Evolutionary conservation across 768 basidiomycete genomes (phyloP).

Genomic region (Leccinum incarnatum): DNA sequence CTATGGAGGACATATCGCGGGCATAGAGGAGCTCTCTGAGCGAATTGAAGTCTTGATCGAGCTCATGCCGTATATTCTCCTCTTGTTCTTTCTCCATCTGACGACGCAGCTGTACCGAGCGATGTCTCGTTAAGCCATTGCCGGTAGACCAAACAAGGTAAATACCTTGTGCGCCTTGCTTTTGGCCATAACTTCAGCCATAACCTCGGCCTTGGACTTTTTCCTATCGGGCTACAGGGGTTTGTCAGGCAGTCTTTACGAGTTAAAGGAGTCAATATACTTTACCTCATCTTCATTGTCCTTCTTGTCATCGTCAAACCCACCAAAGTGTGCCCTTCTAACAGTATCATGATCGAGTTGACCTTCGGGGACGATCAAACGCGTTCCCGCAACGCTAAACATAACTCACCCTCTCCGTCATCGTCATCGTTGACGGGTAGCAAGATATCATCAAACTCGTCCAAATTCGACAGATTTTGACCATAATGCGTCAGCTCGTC

Average conservation of each 20-base stretch:
- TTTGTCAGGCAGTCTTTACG: background rate
- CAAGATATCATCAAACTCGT: conserved; percentile 77
- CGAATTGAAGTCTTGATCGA: conserved; percentile 85
- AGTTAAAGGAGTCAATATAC: conserved; percentile 1
- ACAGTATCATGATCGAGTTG: conserved; percentile 70
- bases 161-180: conserved; percentile 92
- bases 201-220: conserved; percentile 92
- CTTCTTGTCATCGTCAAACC: conserved; percentile 71
- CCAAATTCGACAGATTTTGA: conserved; percentile 78
- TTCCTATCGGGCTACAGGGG: conserved; percentile 67
- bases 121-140: background rate
- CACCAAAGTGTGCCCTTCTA: conserved; percentile 75
- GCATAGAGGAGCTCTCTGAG: conserved; percentile 73
- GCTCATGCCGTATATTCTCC: conserved; percentile 79
- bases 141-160: background rate
- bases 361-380: conserved; percentile 37
- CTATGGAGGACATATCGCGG: conserved; percentile 45
- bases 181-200: conserved; percentile 97
- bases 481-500: conserved; percentile 91
- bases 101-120: conserved; percentile 62
- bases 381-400: background rate
- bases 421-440: conserved; percentile 51
- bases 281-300: conserved; percentile 51
- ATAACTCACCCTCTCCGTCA: conserved; percentile 42
- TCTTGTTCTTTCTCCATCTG: conserved; percentile 87